Percentiles rank a stretch among this genome's conserved stretches.
These are phyloP conservation scores for Podospora pseudocomata DNA, from an alignment of 495 filamentous ascomycete species.

Conservation along the genomic window DNA sequence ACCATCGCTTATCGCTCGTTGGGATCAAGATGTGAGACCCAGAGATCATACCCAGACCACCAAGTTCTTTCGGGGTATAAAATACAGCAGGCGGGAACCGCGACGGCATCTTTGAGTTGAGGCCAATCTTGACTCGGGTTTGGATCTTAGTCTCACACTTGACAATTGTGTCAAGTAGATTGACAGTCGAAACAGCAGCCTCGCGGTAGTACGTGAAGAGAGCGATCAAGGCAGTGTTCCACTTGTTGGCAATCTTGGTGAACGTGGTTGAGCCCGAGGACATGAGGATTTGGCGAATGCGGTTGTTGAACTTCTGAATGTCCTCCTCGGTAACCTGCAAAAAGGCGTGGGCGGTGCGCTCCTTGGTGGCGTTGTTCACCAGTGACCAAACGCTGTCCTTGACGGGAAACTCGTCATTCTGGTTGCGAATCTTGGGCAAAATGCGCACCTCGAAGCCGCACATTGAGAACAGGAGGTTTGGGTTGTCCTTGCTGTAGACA, in stretches of 20 bases:
- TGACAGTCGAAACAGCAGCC: conserved; percentile 95
- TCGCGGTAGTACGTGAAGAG: conserved; percentile 99
- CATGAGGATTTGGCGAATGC: conserved; percentile 98
- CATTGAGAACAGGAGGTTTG: conserved; percentile 97
- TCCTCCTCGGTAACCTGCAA: conserved; percentile 98
- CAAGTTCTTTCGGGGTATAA: conserved; percentile 98
- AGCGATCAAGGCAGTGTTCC: conserved; percentile 98
- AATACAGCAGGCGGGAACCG: conserved; percentile 99
- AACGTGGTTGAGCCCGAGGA: conserved; percentile 98
- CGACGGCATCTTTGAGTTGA: conserved; percentile 99
- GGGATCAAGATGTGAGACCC: conserved; percentile 98
- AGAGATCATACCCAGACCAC: conserved; percentile 98
- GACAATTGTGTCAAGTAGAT: conserved; percentile 94
- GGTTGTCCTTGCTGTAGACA: conserved; percentile 97
- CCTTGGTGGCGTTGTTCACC: conserved; percentile 93
- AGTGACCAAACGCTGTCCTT: conserved; percentile 98
- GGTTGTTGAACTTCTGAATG: conserved; percentile 98
- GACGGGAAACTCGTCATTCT: conserved; percentile 92
- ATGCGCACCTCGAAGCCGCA: conserved; percentile 97
- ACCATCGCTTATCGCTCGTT: conserved; percentile 96
- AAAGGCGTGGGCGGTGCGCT: conserved; percentile 96
- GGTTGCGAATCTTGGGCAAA: conserved; percentile 90
- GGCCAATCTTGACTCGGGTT: conserved; percentile 96
- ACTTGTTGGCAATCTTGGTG: conserved; percentile 99
- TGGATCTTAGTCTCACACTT: conserved; percentile 99